Percentiles rank a stretch among this genome's conserved stretches.
Evolutionary conservation across 257 asterid genomes (phyloP).

Genomic region (Ilex asprella): DNA sequence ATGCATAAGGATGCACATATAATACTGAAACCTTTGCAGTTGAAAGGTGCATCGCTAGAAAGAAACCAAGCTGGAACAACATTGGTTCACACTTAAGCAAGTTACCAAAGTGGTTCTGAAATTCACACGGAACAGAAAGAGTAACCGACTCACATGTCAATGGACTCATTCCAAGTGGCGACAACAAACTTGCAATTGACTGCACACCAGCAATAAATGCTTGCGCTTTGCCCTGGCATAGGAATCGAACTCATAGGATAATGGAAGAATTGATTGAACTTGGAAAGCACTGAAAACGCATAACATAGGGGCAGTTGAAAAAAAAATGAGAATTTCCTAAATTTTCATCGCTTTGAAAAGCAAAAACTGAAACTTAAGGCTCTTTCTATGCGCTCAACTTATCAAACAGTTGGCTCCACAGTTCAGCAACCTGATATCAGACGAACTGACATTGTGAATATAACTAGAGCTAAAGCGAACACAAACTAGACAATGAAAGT

Average conservation of each 20-base stretch:
- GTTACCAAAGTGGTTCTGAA: neutral
- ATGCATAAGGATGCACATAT: conserved; percentile 70
- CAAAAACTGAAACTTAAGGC: too few species aligned
- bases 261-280: too few species aligned
- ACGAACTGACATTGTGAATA: too few species aligned
- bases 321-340: too few species aligned
- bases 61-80: conserved; percentile 71
- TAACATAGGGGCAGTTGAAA: too few species aligned
- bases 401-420: too few species aligned
- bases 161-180: conserved; percentile 90
- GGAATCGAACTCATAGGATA: neutral
- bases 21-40: conserved; percentile 93
- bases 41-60: conserved; percentile 75
- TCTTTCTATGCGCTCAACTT: too few species aligned
- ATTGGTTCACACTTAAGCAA: conserved; percentile 7
- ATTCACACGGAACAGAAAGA: neutral
- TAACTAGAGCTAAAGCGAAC: too few species aligned
- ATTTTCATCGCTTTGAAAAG: too few species aligned
- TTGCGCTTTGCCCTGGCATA: conserved; percentile 79
- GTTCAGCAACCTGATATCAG: too few species aligned
- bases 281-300: too few species aligned
- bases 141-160: conserved; percentile 57
- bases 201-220: conserved; percentile 84
- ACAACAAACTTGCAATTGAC: conserved; percentile 66
- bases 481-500: too few species aligned